Base-by-base conservation (phyloP, 1,284 basidiomycete species). In the Ceratobasidium sp. region DNA sequence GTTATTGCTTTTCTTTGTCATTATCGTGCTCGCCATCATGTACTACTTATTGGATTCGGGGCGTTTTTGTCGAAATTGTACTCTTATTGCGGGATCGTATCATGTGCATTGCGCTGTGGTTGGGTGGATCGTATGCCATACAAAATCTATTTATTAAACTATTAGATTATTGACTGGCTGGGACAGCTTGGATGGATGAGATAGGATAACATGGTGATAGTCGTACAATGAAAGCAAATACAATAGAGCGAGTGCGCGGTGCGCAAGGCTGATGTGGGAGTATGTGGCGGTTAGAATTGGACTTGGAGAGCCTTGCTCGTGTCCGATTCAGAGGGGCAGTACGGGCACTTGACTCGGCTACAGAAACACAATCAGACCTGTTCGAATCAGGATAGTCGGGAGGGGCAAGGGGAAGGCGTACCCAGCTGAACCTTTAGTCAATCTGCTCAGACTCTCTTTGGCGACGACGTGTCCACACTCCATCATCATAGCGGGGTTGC, bases 401-500 rank as follows among this genome's bases (percentile, higher is more conserved):
- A 23, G 59, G 23, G 30, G 57, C 13, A 76, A 18, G 57, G 23
- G 23, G 64, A 46, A 5, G 14, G 86, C 94, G 79, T 78, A 96
- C 96, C 92, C 58, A 54, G 66, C 92, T 78, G 88, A 89, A 28
- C 91, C 87, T 82, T 97, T 98, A 78, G 91, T 89, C 58, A 98
- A 83, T 79, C 95, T 93, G 74, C 88, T 87, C 77, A 98, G 83
- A 79, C 93, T 95, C 77, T 98, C 96, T 79, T 91, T 91, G 1
- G 93, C 91, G 61, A 98, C 89, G 44, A 97, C 95, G 82, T 99
- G 98, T 0, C 97, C 97, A 80, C 97, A 99, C 0, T 85, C 83
- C 85, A 99, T 90, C 93, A 98, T 96, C 94, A 98, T 98, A 0
- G 97, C 97, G 23, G 96, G 98, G 80, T 99, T 99, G 73, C 86